Conservation (phyloP, 2,329 filamentous ascomycete genomes). For the Dothidotthia symphoricarpi region DNA sequence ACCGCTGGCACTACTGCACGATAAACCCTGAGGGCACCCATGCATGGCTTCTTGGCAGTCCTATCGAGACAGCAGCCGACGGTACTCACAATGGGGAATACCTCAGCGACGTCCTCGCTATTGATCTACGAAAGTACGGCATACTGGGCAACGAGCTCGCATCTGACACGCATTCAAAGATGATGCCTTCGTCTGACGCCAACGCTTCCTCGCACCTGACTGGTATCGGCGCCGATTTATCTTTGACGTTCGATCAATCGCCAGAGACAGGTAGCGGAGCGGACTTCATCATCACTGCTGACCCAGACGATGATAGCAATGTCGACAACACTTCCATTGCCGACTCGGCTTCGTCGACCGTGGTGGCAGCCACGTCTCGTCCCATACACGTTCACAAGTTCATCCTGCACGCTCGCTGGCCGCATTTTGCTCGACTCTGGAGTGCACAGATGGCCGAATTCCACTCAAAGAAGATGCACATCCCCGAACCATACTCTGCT, state of each 20-base stretch:
- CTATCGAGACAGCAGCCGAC: conserved; percentile 66
- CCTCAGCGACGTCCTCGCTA: conserved; percentile 88
- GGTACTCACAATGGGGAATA: conserved; percentile 81
- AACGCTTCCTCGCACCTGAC: conserved; percentile 53
- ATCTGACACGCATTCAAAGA: conserved; percentile 44
- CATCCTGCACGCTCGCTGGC: conserved; percentile 92
- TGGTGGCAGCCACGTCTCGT: conserved; percentile 54
- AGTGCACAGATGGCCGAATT: conserved; percentile 95
- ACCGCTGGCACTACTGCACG: conserved; percentile 97
- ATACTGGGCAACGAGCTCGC: conserved; percentile 75
- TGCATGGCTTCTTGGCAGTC: conserved; percentile 93
- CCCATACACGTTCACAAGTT: conserved; percentile 95
- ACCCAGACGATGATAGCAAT: conserved; percentile 70
- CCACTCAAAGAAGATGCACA: conserved; percentile 95
- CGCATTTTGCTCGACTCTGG: conserved; percentile 90
- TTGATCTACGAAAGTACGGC: conserved; percentile 89
- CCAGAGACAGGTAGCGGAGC: conserved; percentile 82
- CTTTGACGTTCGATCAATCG: conserved; percentile 79
- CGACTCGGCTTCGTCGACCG: conserved; percentile 31
- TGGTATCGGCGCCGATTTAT: conserved; percentile 80
- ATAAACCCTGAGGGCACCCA: conserved; percentile 94
- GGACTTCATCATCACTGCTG: conserved; percentile 88
- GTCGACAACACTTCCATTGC: conserved; percentile 56
- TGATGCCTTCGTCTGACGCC: conserved; percentile 53
- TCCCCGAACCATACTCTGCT: conserved; percentile 90